Evolutionary conservation across 306 rosid genomes (phyloP).

Genomic region (Malus orientalis): DNA sequence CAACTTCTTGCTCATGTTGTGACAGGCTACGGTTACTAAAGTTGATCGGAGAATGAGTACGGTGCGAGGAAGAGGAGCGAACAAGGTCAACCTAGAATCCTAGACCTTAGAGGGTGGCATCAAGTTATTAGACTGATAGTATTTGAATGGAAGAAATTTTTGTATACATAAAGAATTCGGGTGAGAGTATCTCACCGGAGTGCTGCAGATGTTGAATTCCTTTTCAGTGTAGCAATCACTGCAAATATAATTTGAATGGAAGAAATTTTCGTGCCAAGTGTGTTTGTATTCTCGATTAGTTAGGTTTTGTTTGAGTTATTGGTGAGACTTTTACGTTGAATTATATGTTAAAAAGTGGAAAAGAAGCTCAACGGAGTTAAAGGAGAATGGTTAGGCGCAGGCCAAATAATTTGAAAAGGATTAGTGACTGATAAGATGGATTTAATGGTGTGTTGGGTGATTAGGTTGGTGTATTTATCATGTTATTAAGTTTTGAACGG

Average conservation of each 20-base stretch:
- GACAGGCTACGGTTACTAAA: conserved; percentile 55
- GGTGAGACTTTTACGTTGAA: neutral
- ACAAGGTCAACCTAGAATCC: neutral
- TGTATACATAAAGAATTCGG: conserved; percentile 1
- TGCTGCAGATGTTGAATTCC: neutral
- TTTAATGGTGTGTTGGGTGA: neutral
- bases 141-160: neutral
- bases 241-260: neutral
- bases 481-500: neutral
- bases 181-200: conserved; percentile 8
- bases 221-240: neutral
- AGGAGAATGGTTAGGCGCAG: neutral
- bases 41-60: neutral
- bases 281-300: neutral
- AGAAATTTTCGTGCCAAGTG: neutral
- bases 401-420: neutral
- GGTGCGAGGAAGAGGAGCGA: neutral
- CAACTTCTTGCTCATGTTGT: neutral
- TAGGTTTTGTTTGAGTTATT: neutral
- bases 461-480: neutral
- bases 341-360: too few relatives aligned
- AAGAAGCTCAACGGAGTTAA: neutral
- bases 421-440: neutral
- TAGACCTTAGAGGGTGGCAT: neutral
- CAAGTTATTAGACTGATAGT: neutral